A percentile compares a stretch with the other conserved stretches of the same genome.
phyloP scores from a whole-genome alignment of 1,284 basidiomycete species.

The Microbotryum saponariae region DNA sequence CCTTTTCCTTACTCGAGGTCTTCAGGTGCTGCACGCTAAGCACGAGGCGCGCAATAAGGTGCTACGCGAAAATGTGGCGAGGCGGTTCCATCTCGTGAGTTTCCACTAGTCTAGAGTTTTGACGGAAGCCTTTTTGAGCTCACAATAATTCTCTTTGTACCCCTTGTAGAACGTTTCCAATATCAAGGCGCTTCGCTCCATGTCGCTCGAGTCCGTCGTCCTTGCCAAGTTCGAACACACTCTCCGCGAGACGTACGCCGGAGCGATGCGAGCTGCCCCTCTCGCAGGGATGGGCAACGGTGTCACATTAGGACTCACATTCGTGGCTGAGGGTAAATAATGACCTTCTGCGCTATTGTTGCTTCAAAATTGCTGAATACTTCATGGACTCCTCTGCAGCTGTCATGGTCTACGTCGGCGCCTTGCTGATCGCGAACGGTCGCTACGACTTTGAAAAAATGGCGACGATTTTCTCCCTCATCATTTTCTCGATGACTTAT shows the following conservation, averaged over 20 bases:
- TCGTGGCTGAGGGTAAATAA: constrained; percentile 59
- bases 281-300: constrained; percentile 77
- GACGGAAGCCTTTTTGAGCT: too few relatives aligned
- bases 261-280: constrained; percentile 69
- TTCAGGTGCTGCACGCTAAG: constrained; percentile 52
- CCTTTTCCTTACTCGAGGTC: constrained; percentile 55
- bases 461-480: constrained; percentile 80
- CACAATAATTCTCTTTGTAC: background rate
- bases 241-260: constrained; percentile 54
- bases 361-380: background rate
- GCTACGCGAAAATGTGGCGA: constrained; percentile 73
- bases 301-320: constrained; percentile 70
- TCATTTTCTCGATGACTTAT: constrained; percentile 88
- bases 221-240: constrained; percentile 58
- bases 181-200: constrained; percentile 75
- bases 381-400: constrained; percentile 45
- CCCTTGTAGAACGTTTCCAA: constrained; percentile 62
- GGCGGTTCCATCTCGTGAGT: constrained; percentile 54
- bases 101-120: too few relatives aligned
- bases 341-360: background rate
- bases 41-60: constrained; percentile 75
- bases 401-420: constrained; percentile 81
- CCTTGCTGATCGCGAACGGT: constrained; percentile 69
- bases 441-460: constrained; percentile 77
- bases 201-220: constrained; percentile 78